Evolutionary conservation across 495 filamentous ascomycete genomes (phyloP).

Genomic region (Penicillium silybi): DNA sequence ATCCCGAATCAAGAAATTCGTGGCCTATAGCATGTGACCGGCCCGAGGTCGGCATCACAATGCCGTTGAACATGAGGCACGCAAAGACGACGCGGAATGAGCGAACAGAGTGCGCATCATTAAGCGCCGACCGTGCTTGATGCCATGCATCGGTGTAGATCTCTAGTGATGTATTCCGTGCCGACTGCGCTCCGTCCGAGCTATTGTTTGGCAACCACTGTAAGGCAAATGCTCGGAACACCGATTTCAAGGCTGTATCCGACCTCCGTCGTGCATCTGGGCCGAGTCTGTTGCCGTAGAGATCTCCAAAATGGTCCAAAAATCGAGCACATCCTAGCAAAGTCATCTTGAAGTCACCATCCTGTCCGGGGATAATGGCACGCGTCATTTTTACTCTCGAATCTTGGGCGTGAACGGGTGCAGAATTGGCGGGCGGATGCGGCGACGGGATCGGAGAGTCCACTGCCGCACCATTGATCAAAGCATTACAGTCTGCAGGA

Average conservation of each 20-base stretch:
- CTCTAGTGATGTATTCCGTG: not conserved
- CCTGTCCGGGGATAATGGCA: not conserved
- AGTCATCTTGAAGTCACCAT: slow-evolving; percentile 5
- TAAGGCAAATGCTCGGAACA: slow-evolving; percentile 17
- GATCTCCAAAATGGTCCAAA: slow-evolving; percentile 25
- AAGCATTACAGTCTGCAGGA: not conserved
- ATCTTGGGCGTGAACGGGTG: not conserved
- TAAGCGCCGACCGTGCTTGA: slow-evolving; percentile 1
- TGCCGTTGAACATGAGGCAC: slow-evolving; percentile 19
- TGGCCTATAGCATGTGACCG: not conserved
- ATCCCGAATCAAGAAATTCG: slow-evolving; percentile 6
- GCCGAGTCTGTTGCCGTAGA: slow-evolving; percentile 22
- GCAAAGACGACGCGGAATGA: slow-evolving; percentile 20
- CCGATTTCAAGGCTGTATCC: slow-evolving; percentile 16
- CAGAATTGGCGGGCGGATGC: not conserved
- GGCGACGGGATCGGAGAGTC: not conserved
- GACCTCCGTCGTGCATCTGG: slow-evolving; percentile 8
- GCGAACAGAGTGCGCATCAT: slow-evolving; percentile 2
- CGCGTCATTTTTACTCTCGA: not conserved
- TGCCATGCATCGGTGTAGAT: slow-evolving; percentile 18
- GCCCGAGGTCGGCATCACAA: slow-evolving; percentile 10
- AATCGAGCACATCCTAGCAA: slow-evolving; percentile 19
- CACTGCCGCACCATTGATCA: not conserved
- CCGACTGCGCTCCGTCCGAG: not conserved
- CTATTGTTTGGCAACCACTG: slow-evolving; percentile 19